A percentile compares a stretch with the other conserved stretches of the same genome.
phyloP scores from a whole-genome alignment of 768 basidiomycete species.

The Mycena rebaudengoi region DNA sequence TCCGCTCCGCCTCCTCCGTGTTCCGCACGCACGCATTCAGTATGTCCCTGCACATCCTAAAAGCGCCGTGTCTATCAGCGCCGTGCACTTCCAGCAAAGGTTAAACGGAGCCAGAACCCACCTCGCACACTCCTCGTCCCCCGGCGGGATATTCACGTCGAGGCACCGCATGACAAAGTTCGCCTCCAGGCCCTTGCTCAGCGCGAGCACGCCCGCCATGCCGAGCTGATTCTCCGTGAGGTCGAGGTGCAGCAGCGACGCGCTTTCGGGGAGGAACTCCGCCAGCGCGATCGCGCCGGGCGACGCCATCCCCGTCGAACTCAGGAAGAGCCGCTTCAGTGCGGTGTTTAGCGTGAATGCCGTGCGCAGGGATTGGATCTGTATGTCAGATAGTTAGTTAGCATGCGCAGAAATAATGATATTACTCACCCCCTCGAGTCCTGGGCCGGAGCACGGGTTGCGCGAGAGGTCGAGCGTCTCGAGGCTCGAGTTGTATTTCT shows the following conservation, averaged over 20 bases:
- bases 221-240: slow-evolving; percentile 85
- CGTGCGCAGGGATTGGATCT: slow-evolving; percentile 89
- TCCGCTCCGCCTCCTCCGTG: slow-evolving; percentile 83
- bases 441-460: slow-evolving; percentile 93
- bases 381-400: background rate
- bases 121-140: slow-evolving; percentile 83
- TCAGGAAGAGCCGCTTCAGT: slow-evolving; percentile 92
- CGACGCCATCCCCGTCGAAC: slow-evolving; percentile 80
- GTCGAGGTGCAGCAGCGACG: slow-evolving; percentile 89
- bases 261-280: slow-evolving; percentile 94
- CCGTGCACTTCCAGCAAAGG: no score
- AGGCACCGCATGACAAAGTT: slow-evolving; percentile 91
- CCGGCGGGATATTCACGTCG: slow-evolving; percentile 91
- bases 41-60: slow-evolving; percentile 89
- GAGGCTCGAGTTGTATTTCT: slow-evolving; percentile 95
- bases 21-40: slow-evolving; percentile 91
- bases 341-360: slow-evolving; percentile 93
- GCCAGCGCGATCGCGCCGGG: slow-evolving; percentile 93
- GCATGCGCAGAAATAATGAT: background rate
- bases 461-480: slow-evolving; percentile 94
- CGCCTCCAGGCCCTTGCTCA: slow-evolving; percentile 83
- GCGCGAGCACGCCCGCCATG: slow-evolving; percentile 92
- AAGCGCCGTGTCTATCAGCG: no score
- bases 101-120: no score
- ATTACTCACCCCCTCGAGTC: slow-evolving; percentile 83